Base-by-base conservation (phyloP, 116 monocot genomes). In the Phalaenopsis hybrid region DNA sequence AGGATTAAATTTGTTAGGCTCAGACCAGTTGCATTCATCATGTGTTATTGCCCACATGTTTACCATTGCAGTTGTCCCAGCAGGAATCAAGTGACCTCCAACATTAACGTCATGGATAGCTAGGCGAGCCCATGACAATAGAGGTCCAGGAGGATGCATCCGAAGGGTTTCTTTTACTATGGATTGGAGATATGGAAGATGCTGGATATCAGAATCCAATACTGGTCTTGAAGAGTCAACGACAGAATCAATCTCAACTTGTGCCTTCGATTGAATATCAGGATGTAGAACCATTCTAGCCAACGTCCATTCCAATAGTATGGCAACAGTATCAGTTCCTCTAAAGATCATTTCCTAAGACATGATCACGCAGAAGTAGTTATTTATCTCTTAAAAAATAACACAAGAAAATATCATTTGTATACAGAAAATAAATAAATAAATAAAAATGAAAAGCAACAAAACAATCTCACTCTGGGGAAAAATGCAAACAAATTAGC, bases 71-170 rank as follows among this genome's bases (percentile, higher is more conserved):
- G 94, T 94, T 16, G 91, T 94, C 3, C 91, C 90, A 0, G 89
- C 78, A 0, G 94, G 90, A 52, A 90, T 34, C 73, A 84, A 31
- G 74, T 84, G 74, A 25, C 86, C 68, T 15, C 85, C 83, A 77
- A 94, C 76, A 21, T 85, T 59, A 5, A 86, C 89, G 57, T 93
- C 89, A 31, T 90, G 90, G 44, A 81, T 86, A 11, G 96, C 90
- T 21, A 96, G 89, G 52, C 96, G 91, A 6, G 96, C 96, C 96
- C 96, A 96, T 9, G 96, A 96, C 68, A 96, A 93, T 18, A 96
- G 91, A 15, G 96, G 96, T 21, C 92, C 92, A 3, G 92, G 92
- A 0, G 92, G 94, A 51, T 92, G 94, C 75, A 86, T 55, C 0
- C 92, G 81, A 2, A 91, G 92, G 0, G 89, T 77, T 73, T 92